Evolutionary conservation across 2,329 filamentous ascomycete species (phyloP), one percentile per base, ranked within the genome.

Genomic region (Ascocoryne sarcoides): DNA sequence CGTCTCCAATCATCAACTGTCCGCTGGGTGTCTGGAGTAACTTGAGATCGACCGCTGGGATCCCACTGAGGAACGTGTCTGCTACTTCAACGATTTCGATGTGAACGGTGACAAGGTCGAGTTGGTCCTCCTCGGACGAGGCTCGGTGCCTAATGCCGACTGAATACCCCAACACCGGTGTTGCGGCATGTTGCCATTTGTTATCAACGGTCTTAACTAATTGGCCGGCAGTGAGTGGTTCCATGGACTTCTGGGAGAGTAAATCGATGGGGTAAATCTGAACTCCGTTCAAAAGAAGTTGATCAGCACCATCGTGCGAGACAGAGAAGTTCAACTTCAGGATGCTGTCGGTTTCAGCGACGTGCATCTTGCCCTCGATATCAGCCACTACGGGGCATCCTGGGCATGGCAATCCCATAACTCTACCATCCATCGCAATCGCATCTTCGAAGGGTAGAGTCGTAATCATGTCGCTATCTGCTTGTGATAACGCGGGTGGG

Each of bases 81-180:
- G 73, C 75, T 18, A 83, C 71, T 56, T 78, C 70, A 44, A 78
- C 68, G 45, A 84, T 69, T 48, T 75, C 67, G 28, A 83, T 61
- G 46, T 73, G 66, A 42, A 82, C 54, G 28, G 65, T 59, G 38
- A 80, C 58, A 3, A 79, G 58, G 43, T 72, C 66, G 32, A 79
- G 57, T 39, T 65, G 61, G 45, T 71, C 69, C 8, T 71, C 65
- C 36, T 70, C 66, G 41, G 75, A 68, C 33, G 67, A 63, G 9
- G 21, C 58, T 15, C 62, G 62, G 23, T 59, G 61, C 45, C 45
- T 52, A 39, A 53, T 49, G 45, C n/a, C 55, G 29, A 52, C 46
- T 46, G 49, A 45, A 44, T 58, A 48, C 37, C 54, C 48, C 39
- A 54, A 23, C 28, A 39, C 47, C 12, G 46, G 53, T 37, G 51